These are phyloP conservation scores for Wallacemonas collosoma DNA, from an alignment of 208 protist species.

Conservation along the genomic window DNA sequence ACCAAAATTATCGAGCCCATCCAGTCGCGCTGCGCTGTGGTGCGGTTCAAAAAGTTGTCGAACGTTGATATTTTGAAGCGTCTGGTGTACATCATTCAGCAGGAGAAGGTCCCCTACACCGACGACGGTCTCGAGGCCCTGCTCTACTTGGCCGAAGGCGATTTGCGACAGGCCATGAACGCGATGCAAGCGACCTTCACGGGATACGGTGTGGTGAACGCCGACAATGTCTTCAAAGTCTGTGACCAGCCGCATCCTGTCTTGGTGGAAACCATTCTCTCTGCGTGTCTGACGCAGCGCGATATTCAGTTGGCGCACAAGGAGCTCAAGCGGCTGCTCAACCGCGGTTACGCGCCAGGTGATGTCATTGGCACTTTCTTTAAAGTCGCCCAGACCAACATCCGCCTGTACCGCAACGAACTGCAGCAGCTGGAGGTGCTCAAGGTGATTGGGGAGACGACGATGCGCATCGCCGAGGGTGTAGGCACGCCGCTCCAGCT, in stretches of 20 bases:
- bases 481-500: constrained; percentile 86
- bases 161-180: constrained; percentile 98
- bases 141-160: constrained; percentile 97
- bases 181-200: constrained; percentile 97
- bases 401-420: constrained; percentile 65
- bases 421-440: constrained; percentile 81
- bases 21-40: constrained; percentile 94
- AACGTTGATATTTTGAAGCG: constrained; percentile 94
- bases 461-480: constrained; percentile 88
- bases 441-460: constrained; percentile 80
- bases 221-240: constrained; percentile 99
- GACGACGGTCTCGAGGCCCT: constrained; percentile 97
- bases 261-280: constrained; percentile 93
- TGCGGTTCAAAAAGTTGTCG: constrained; percentile 83
- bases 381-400: constrained; percentile 59
- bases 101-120: constrained; percentile 92
- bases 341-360: constrained; percentile 93
- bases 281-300: constrained; percentile 72
- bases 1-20: constrained; percentile 99
- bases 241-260: constrained; percentile 98
- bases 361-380: constrained; percentile 98
- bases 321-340: constrained; percentile 80
- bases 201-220: constrained; percentile 95
- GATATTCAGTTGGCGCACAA: constrained; percentile 80
- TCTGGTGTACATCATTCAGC: constrained; percentile 89